phyloP scores from a whole-genome alignment of 495 filamentous ascomycete species.

The Chaetomium tenue region DNA sequence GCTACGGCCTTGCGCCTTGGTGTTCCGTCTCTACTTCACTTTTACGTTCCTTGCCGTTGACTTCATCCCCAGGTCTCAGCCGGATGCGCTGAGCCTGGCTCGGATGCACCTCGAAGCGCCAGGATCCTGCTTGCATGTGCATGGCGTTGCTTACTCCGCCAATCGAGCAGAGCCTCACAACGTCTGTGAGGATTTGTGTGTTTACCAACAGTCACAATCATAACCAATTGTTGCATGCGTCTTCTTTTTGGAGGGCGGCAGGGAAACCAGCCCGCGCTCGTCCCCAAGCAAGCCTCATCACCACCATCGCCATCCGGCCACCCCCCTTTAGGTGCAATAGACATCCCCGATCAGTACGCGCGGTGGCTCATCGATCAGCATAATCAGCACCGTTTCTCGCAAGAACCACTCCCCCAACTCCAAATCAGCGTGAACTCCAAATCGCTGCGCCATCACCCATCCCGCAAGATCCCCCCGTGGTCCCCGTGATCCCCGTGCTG shows the following conservation, averaged over 20 bases:
- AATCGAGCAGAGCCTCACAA: conserved; percentile 19
- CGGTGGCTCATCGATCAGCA: no score
- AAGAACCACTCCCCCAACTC: no score
- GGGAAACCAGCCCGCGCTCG: neutral
- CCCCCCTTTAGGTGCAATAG: no score
- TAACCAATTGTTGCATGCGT: neutral
- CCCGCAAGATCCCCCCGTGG: no score
- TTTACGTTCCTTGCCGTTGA: neutral
- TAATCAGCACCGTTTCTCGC: no score
- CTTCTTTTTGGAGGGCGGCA: neutral
- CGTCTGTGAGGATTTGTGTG: neutral
- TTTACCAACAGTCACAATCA: neutral
- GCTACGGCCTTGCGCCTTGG: neutral
- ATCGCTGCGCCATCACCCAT: no score
- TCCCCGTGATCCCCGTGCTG: no score
- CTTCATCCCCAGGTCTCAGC: neutral
- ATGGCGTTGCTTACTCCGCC: conserved; percentile 2
- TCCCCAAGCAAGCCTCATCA: neutral
- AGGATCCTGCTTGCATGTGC: conserved; percentile 12
- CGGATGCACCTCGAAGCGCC: conserved; percentile 13
- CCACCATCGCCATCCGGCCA: neutral
- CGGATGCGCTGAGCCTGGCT: neutral
- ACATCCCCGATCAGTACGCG: no score
- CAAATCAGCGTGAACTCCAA: no score
- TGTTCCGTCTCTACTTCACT: neutral